Evolutionary conservation across 495 filamentous ascomycete species (phyloP), one percentile per base, ranked within the genome.

Genomic region (Podospora conica): DNA sequence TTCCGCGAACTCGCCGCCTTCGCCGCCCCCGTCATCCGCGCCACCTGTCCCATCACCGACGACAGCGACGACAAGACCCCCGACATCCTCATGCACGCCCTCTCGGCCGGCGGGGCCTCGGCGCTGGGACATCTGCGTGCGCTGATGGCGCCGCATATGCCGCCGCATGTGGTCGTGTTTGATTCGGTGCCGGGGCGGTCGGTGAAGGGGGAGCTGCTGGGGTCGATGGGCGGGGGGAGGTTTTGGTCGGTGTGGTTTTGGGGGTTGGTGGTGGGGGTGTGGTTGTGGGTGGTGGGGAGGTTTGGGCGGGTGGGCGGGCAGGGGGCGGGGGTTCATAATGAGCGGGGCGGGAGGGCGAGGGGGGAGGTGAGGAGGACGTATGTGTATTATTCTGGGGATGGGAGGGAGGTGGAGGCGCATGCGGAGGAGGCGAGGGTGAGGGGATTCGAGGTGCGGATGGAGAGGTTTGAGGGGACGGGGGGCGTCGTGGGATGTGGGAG

Each of bases 401-500:
- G 24, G 55, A 64, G 53, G 25, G 71, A 78, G 64, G 76, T 83
- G 10, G 79, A 80, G 69, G 64, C 9, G 56, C 80, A 81, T 63
- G 77, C 75, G 12, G 67, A 31, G 9, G 70, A 75, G 10, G 81
- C 80, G 7, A 64, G 58, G 5, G 8, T 12, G 2, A 69, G 40
- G 66, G 79, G 80, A 55, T 69, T 78, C 33, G 54, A 21, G 10
- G 77, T 79, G 0, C 66, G 72, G 53, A 69, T 55, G 63, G 81
- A 80, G 65, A 58, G 59, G 65, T 80, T 82, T 63, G 71, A 65
- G 25, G 64, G 73, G 33, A 77, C 75, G 4, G 69, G 71, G 24
- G 80, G 82, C 69, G 81, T 83, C 69, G 81, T 83, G 9, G 73
- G 76, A 20, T 79, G 80, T 69, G 78, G 72, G 64, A 72, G 76